These are phyloP conservation scores for Pelagophyceae sp. DNA, from an alignment of 352 stramenopile species.

Conservation along the genomic window DNA sequence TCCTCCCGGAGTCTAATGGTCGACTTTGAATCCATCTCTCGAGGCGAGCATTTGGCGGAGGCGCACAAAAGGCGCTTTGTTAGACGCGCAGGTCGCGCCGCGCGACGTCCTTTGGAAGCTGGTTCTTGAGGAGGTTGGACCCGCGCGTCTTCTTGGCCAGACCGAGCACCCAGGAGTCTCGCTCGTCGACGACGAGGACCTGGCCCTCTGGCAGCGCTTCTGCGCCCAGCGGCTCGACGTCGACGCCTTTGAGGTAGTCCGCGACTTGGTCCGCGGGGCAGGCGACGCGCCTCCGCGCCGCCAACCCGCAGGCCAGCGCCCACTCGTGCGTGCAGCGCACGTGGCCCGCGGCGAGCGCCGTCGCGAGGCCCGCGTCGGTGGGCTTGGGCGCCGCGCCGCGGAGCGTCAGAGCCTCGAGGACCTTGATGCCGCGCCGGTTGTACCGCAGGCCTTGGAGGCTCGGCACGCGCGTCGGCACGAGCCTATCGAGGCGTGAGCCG, in stretches of 20 bases:
- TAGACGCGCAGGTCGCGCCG: neutral
- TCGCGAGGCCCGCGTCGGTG: neutral
- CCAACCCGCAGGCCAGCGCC: neutral
- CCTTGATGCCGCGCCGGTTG: neutral
- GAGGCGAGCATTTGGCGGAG: too few relatives aligned
- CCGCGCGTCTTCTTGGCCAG: neutral
- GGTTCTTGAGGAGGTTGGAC: conserved; percentile 13
- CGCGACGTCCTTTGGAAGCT: neutral
- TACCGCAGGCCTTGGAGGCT: neutral
- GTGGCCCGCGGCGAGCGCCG: neutral
- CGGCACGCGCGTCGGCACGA: too few relatives aligned
- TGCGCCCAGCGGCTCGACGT: neutral
- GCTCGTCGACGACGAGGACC: conserved; percentile 1
- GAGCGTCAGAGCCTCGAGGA: conserved; percentile 14
- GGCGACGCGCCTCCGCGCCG: neutral
- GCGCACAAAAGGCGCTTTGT: neutral
- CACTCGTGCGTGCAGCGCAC: conserved; percentile 13
- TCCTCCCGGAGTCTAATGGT: too few relatives aligned
- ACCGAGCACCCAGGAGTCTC: neutral
- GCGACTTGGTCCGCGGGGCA: neutral
- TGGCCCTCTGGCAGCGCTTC: neutral
- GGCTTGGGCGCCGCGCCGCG: neutral
- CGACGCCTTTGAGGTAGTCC: conserved; percentile 8
- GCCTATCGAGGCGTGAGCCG: too few relatives aligned
- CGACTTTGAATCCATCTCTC: too few relatives aligned